Base-by-base conservation (phyloP, 257 asterid genomes). In the Penstemon barbatus region DNA sequence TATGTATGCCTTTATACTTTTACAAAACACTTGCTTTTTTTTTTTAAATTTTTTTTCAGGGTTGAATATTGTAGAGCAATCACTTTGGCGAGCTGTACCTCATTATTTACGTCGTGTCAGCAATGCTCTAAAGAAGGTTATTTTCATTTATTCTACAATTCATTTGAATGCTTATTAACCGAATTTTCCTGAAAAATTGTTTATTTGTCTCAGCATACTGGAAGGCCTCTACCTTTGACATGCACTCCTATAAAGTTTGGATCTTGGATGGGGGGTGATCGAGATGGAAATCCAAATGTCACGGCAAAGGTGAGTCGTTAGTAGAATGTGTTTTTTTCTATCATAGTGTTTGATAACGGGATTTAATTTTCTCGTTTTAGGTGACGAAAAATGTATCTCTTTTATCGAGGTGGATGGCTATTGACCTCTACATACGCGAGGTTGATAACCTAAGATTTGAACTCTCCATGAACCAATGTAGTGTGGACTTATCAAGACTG, bases 211-310 rank as follows among this genome's bases (percentile, higher is more conserved):
- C 89, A 93, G 99, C 96, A 90, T 74, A 87, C 97, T 53, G 97
- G 99, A 74, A 86, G 62, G 77, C 87, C 96, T 55, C 95, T 93
- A 70, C 99, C 97, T 57, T 74, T 90, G 88, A 90, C 96, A 48
- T 84, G 96, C 85, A 93, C 99, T 45, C 99, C 99, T 8, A 93
- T 93, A 81, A 90, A 84, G 81, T 93, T 90, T 83, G 99, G 99
- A 46, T 93, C 99, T 41, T 93, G 99, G 97, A 93, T 90, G 96
- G 99, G 99, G n/a, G 99, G 97, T 33, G 99, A 93, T 81, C 87
- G 97, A 71, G 97, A 93, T 83, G 99, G 99, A 78, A 93, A 93
- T 79, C 99, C 97, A 71, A 93, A 88, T 69, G 99, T 93, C 75
- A 93, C 99, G 3, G 86, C 97, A 76, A 88, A 93, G 99, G 99